These are phyloP conservation scores for Aspergillus sp. DNA, from an alignment of 2,329 filamentous ascomycete species.

Conservation along the genomic window DNA sequence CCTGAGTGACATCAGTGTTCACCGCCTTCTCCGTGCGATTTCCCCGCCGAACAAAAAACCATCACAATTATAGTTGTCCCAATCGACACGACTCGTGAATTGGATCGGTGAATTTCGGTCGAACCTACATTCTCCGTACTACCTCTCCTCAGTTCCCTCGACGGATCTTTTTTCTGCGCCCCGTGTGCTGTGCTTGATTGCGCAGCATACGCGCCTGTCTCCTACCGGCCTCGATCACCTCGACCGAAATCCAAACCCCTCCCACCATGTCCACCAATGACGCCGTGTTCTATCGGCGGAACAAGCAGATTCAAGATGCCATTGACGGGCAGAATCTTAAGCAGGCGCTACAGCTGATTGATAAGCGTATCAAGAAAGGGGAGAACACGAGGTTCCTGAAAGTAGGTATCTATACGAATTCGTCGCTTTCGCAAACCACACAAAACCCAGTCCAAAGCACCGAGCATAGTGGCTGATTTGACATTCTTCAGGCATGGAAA, in stretches of 20 bases:
- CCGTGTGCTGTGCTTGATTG: constrained; percentile 24
- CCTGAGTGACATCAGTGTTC: constrained; percentile 5
- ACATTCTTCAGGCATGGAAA: constrained; percentile 39
- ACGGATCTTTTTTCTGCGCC: constrained; percentile 16
- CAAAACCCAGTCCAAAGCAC: background rate
- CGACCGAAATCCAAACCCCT: background rate
- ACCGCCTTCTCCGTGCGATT: constrained; percentile 21
- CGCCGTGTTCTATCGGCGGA: constrained; percentile 44
- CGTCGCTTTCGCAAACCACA: background rate
- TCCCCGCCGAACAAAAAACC: constrained; percentile 13
- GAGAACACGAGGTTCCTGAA: constrained; percentile 44
- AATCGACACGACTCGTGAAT: background rate
- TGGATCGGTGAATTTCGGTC: background rate
- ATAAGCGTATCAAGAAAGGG: constrained; percentile 57
- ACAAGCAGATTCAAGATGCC: constrained; percentile 51
- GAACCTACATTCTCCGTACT: background rate
- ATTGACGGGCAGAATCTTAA: constrained; percentile 49
- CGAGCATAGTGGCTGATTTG: background rate
- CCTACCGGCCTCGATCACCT: background rate
- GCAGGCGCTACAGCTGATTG: constrained; percentile 49
- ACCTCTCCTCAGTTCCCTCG: background rate
- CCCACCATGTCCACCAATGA: constrained; percentile 31
- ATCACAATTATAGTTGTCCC: background rate
- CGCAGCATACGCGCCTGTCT: constrained; percentile 19
- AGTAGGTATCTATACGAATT: constrained; percentile 24